Base-by-base conservation (phyloP, 2,329 filamentous ascomycete species). In the Neofusicoccum laricinum region DNA sequence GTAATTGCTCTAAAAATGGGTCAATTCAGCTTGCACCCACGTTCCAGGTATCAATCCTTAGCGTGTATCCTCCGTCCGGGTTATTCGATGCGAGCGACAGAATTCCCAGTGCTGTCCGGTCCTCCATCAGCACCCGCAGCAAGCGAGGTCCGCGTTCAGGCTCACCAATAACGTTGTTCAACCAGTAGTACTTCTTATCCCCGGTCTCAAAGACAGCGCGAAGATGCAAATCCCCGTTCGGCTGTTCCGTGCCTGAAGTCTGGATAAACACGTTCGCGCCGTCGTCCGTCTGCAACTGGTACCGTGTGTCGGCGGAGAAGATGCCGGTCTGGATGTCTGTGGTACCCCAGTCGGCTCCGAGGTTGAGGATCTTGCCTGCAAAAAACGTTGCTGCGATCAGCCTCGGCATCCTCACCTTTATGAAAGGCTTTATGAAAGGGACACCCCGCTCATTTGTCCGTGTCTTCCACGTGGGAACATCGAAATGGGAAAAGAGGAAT, bases 301-400 rank as follows among this genome's bases (percentile, higher is more conserved):
- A 77, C 11, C 76, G 67, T 6, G 76, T 75, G 57, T 77, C 74
- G 1, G 75, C 74, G 2, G 69, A 71, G 62, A 74, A 72, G 8
- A 72, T 65, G 7, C 70, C 71, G 0, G 71, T 73, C 40, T 70
- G 68, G 12, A 67, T 62, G 65, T 73, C 71, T 1, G 70, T 73
- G 17, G 75, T 64, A 15, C 72, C 75, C 76, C 76, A 78, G 63
- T 78, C 76, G 17, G 75, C 75, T 53, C 76, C 76, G 1, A 77
- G 64, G 41, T 74, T 67, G 7, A 77, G 70, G 38, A 78, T 71
- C 43, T 67, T 72, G 50, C 72, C 71, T 73, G 67, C 69, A 11
- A 72, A 40, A 32, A 50, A 10, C 17, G n/a, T 8, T 48, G 2
- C 17, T 7, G 36, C 14, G 36, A 25, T 48, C 17, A 48, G 19